Evolutionary conservation across 148 eudicot genomes (phyloP), one percentile per base, ranked within the genome.

Genomic region (Vaccinium vitisidaea): DNA sequence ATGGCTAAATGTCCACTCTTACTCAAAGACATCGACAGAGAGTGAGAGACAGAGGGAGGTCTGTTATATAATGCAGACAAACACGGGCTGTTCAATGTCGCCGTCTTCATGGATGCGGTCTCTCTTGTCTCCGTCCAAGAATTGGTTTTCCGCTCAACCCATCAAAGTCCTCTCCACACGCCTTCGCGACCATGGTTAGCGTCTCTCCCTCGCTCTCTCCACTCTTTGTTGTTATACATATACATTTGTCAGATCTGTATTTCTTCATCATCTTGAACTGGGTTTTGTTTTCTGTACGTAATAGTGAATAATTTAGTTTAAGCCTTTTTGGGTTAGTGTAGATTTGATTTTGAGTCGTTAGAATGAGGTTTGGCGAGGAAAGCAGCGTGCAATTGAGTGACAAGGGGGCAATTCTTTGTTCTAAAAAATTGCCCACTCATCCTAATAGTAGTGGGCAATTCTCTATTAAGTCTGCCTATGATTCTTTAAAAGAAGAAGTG

Each of bases 81-180:
- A 58, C 53, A 23, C 53, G 16, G 53, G 73, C 16, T 80, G 73
- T 8, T 59, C 65, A 65, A 84, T 84, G 86, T 16, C 67, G 39
- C n/a, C 82, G 12, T 78, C 86, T 6, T 58, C 86, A 7, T 85
- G 86, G 86, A 79, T 80, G 83, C 79, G 76, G 23, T 80, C 83
- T 15, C 83, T 85, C 56, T 80, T 85, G 30, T 84, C 83, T 78
- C 82, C 83, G 52, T 63, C 86, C 67, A 84, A 70, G 77, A 36
- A 43, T 7, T 63, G 82, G 82, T 30, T 77, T 7, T 67, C 82
- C 18, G 53, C 79, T 43, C 83, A 36, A 48, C 63, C 61, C n/a
- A 18, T 70, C 16, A 82, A 82, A 32, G 25, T 78, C 78, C 77
- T 80, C 63, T 80, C 83, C 83, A 56, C 61, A 54, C 79, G 83